These are phyloP conservation scores for Clathrus columnatus DNA, from an alignment of 768 basidiomycete species.

Conservation along the genomic window DNA sequence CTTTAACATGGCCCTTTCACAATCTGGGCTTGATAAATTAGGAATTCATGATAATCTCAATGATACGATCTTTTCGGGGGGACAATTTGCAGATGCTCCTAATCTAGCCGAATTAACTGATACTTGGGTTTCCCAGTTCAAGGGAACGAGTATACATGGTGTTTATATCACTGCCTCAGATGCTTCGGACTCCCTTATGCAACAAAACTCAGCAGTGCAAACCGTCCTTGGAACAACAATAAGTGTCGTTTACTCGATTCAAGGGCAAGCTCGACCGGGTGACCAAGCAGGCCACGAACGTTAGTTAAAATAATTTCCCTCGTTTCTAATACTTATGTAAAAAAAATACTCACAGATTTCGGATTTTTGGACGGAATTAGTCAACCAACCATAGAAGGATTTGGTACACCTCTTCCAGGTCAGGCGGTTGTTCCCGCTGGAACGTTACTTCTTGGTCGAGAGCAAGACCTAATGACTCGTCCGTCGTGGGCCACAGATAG, in stretches of 20 bases:
- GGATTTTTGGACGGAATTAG: constrained; percentile 20
- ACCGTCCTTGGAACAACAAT: constrained; percentile 13
- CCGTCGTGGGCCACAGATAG: constrained; percentile 41
- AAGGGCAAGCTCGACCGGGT: constrained; percentile 15
- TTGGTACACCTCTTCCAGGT: constrained; percentile 15
- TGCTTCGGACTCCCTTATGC: background rate
- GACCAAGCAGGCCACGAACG: constrained; percentile 18
- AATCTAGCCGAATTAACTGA: constrained; percentile 14
- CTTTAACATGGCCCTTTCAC: constrained; percentile 19
- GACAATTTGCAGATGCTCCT: constrained; percentile 16
- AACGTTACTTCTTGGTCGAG: constrained; percentile 14
- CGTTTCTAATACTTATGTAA: background rate
- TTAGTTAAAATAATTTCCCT: background rate
- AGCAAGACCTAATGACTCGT: constrained; percentile 14
- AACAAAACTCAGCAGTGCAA: constrained; percentile 4
- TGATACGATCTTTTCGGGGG: constrained; percentile 13
- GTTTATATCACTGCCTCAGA: constrained; percentile 19
- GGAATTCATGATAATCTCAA: constrained; percentile 16
- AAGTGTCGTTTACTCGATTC: constrained; percentile 7
- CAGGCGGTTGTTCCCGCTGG: constrained; percentile 15
- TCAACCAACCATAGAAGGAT: constrained; percentile 16
- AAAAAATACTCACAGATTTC: constrained; percentile 10
- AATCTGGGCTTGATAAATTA: constrained; percentile 13
- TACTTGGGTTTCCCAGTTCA: constrained; percentile 15
- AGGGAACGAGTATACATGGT: constrained; percentile 17